Percentiles rank a stretch among this genome's conserved stretches.
Conservation (phyloP, 306 rosid species). For the Vigna trinervia region DNA sequence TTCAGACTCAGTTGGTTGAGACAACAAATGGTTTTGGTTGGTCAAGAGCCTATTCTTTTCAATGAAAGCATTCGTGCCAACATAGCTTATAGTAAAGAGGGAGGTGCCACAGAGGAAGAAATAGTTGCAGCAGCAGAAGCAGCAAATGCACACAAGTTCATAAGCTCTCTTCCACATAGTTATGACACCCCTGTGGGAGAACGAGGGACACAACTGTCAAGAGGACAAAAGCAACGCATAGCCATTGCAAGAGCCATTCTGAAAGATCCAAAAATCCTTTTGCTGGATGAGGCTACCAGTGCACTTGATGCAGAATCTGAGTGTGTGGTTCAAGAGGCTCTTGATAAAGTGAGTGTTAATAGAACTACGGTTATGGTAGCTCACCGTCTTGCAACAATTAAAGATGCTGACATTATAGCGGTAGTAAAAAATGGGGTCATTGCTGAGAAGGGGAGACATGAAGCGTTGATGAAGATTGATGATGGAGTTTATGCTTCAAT, state of each 20-base stretch:
- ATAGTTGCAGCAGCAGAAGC: slow-evolving; percentile 73
- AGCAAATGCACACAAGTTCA: slow-evolving; percentile 76
- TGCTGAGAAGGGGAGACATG: slow-evolving; percentile 83
- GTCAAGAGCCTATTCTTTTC: slow-evolving; percentile 92
- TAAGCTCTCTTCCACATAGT: slow-evolving; percentile 72
- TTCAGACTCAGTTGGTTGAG: slow-evolving; percentile 80
- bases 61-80: slow-evolving; percentile 75
- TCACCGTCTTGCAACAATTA: slow-evolving; percentile 81
- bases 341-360: slow-evolving; percentile 78
- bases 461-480: slow-evolving; percentile 63
- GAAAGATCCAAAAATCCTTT: slow-evolving; percentile 75
- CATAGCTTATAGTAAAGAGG: slow-evolving; percentile 80
- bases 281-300: slow-evolving; percentile 94
- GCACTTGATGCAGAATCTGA: slow-evolving; percentile 93
- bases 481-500: slow-evolving; percentile 78
- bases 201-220: slow-evolving; percentile 84
- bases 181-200: slow-evolving; percentile 81
- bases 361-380: slow-evolving; percentile 88
- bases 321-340: slow-evolving; percentile 78
- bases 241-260: slow-evolving; percentile 88
- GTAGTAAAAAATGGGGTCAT: slow-evolving; percentile 76
- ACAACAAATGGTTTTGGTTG: slow-evolving; percentile 86
- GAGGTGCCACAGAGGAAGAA: slow-evolving; percentile 67
- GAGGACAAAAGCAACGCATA: slow-evolving; percentile 93
- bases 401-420: slow-evolving; percentile 69